Conservation (phyloP, 2,329 filamentous ascomycete genomes). For the Colletotrichum plurivorum region DNA sequence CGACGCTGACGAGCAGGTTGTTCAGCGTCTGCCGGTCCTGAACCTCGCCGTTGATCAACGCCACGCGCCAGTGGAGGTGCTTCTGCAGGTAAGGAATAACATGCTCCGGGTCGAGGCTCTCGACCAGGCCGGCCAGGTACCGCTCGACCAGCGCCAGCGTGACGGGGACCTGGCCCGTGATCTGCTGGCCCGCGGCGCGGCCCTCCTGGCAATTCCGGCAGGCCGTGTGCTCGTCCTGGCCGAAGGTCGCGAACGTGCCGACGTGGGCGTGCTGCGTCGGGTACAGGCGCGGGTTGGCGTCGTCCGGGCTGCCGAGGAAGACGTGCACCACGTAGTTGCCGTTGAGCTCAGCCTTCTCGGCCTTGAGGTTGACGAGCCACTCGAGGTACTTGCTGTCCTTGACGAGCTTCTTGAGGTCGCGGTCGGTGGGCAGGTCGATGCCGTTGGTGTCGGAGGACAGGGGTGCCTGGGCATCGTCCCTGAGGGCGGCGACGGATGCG, state of each 20-base stretch:
- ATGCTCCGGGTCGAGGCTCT: constrained; percentile 42
- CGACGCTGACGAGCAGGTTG: constrained; percentile 29
- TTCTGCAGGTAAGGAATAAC: constrained; percentile 46
- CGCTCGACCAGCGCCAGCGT: constrained; percentile 48
- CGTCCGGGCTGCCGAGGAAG: constrained; percentile 61
- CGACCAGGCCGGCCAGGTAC: constrained; percentile 43
- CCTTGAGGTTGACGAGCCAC: constrained; percentile 70
- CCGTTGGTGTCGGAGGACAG: neutral
- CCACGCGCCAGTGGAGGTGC: constrained; percentile 45
- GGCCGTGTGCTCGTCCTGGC: constrained; percentile 46
- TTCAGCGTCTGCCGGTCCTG: constrained; percentile 14
- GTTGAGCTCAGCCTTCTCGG: constrained; percentile 62
- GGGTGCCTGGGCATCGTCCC: neutral
- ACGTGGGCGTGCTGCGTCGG: constrained; percentile 60
- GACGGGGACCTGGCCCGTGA: constrained; percentile 48
- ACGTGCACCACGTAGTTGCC: constrained; percentile 69
- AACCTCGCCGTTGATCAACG: constrained; percentile 43
- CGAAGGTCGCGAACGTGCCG: constrained; percentile 59
- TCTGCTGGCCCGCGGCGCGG: constrained; percentile 33
- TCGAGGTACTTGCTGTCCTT: constrained; percentile 55
- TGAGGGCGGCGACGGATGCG: neutral
- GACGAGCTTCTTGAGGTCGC: constrained; percentile 21
- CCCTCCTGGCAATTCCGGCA: constrained; percentile 45
- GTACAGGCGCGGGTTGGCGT: constrained; percentile 60
- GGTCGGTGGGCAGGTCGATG: constrained; percentile 8